Evolutionary conservation across 495 filamentous ascomycete genomes (phyloP).

Genomic region (Neurospora sp.): DNA sequence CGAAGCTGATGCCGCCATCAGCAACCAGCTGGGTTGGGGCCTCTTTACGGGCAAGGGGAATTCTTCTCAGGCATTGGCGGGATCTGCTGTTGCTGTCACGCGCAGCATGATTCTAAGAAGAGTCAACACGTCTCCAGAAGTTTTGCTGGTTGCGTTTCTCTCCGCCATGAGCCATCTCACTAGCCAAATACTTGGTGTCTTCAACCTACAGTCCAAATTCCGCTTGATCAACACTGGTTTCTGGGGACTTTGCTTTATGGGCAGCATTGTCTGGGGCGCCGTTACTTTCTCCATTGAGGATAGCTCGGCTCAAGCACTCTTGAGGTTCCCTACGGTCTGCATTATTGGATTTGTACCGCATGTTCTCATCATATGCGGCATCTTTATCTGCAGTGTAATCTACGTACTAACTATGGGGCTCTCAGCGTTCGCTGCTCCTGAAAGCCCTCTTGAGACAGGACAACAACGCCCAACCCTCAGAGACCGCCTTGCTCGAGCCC

Average conservation of each 20-base stretch:
- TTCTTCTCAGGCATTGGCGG: constrained; percentile 30
- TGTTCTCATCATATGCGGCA: constrained; percentile 69
- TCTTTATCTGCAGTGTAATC: constrained; percentile 59
- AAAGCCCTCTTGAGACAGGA: constrained; percentile 36
- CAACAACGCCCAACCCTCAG: constrained; percentile 22
- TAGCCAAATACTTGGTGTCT: constrained; percentile 69
- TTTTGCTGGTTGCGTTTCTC: constrained; percentile 77
- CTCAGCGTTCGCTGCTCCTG: constrained; percentile 56
- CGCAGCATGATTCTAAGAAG: constrained; percentile 47
- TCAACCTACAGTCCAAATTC: constrained; percentile 65
- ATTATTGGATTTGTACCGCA: constrained; percentile 94
- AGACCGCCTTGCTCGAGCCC: constrained; percentile 51
- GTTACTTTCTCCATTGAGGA: constrained; percentile 47
- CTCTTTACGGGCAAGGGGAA: constrained; percentile 40
- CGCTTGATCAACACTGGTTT: constrained; percentile 76
- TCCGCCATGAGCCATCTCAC: constrained; percentile 82
- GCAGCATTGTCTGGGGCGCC: constrained; percentile 62
- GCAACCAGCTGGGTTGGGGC: constrained; percentile 61
- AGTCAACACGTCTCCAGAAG: constrained; percentile 79
- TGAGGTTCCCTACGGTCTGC: constrained; percentile 86
- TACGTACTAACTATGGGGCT: constrained; percentile 67
- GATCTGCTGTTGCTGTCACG: constrained; percentile 37
- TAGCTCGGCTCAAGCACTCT: constrained; percentile 34
- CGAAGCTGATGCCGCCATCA: constrained; percentile 81
- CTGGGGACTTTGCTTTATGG: constrained; percentile 86